A percentile compares a stretch with the other conserved stretches of the same genome.
These are phyloP conservation scores for Russula virescens DNA, from an alignment of 768 basidiomycete species.

Conservation along the genomic window DNA sequence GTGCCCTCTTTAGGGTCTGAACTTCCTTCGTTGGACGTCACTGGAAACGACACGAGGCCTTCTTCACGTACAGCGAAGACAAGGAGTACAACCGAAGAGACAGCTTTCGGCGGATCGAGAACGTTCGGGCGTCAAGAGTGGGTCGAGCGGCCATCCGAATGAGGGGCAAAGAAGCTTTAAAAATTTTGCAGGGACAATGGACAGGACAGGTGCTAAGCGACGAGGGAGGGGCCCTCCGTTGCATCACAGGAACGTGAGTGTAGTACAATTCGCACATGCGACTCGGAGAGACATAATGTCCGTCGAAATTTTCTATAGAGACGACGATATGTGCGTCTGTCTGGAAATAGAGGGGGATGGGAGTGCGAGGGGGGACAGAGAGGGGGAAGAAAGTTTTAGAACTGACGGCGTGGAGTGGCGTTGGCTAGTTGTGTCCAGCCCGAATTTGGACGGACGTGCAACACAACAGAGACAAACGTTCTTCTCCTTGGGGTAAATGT, in stretches of 20 bases:
- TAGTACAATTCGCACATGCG: neutral
- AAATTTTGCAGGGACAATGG: constrained; percentile 5
- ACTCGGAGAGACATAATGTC: neutral
- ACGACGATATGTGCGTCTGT: neutral
- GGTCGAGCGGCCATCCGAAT: constrained; percentile 7
- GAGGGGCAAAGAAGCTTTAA: constrained; percentile 10
- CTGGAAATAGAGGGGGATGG: neutral
- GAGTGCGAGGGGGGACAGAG: neutral
- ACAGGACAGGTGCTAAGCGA: neutral
- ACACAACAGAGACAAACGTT: neutral
- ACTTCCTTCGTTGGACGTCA: constrained; percentile 15
- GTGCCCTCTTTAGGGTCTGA: constrained; percentile 11
- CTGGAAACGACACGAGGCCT: constrained; percentile 11
- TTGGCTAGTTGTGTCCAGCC: neutral
- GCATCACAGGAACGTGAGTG: constrained; percentile 1
- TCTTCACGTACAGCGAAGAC: constrained; percentile 17
- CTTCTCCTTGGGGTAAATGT: neutral
- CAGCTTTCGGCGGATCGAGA: constrained; percentile 16
- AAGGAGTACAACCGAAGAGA: constrained; percentile 14
- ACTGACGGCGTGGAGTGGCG: constrained; percentile 6
- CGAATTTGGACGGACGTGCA: neutral
- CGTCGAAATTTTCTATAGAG: neutral
- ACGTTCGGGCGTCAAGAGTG: constrained; percentile 11
- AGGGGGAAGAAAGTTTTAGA: constrained; percentile 3
- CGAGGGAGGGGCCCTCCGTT: neutral